Percentiles rank a stretch among this genome's conserved stretches.
These are phyloP conservation scores for Phyllosticta citriasiana DNA, from an alignment of 2,329 filamentous ascomycete genomes.

Conservation along the genomic window DNA sequence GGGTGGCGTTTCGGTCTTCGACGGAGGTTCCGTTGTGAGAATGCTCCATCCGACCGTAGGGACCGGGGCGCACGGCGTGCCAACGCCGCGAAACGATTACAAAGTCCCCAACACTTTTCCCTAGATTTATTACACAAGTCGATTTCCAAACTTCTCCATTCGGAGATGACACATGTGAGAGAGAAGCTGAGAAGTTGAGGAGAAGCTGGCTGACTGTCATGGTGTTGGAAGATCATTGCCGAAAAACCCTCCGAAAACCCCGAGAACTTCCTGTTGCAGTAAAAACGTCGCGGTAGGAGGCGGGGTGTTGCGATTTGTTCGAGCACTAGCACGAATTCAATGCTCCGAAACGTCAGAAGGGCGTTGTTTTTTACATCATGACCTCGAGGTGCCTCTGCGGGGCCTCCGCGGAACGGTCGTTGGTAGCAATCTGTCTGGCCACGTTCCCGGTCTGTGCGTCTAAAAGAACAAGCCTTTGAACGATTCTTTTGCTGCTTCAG, in stretches of 20 bases:
- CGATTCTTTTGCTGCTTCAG: too few species aligned
- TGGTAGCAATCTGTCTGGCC: too few species aligned
- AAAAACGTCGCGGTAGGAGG: background rate
- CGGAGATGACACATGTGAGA: background rate
- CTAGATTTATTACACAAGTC: too few species aligned
- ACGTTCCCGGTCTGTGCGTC: background rate
- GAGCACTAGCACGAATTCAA: background rate
- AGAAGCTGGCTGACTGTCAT: background rate
- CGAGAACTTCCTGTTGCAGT: background rate
- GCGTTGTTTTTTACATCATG: background rate
- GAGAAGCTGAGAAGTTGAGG: background rate
- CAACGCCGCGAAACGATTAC: background rate
- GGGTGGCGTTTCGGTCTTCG: background rate
- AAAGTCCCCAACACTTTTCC: too few species aligned
- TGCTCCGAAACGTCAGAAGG: background rate
- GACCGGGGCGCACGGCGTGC: background rate
- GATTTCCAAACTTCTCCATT: background rate
- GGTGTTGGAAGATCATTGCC: background rate
- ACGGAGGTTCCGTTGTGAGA: background rate
- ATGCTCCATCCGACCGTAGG: background rate
- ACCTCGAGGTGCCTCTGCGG: background rate
- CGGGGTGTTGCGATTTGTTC: background rate
- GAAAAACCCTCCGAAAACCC: background rate
- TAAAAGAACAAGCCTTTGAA: background rate
- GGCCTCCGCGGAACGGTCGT: too few species aligned